phyloP scores from a whole-genome alignment of 768 basidiomycete species.

The Chalciporus piperatus region DNA sequence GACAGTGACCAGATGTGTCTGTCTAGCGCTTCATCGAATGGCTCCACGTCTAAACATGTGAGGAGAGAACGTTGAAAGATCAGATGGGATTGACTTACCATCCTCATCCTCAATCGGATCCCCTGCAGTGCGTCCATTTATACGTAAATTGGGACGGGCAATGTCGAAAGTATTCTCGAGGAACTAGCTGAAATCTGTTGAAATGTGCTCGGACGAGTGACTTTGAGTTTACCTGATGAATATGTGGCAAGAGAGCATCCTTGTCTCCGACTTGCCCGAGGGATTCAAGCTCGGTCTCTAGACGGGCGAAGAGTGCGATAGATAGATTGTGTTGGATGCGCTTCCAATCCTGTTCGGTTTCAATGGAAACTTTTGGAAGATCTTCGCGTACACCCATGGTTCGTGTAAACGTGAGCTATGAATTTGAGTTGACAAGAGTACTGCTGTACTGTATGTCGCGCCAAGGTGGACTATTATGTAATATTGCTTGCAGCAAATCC shows the following conservation, averaged over 20 bases:
- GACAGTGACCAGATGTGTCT: constrained; percentile 78
- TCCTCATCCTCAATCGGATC: constrained; percentile 54
- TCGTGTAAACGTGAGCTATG: neutral
- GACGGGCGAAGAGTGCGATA: constrained; percentile 39
- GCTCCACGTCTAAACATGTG: constrained; percentile 56
- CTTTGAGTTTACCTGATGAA: constrained; percentile 43
- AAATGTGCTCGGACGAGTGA: neutral
- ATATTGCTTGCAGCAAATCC: too few species aligned
- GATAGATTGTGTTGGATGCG: constrained; percentile 55
- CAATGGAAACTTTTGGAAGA: constrained; percentile 57
- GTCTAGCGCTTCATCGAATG: constrained; percentile 86
- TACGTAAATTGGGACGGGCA: constrained; percentile 68
- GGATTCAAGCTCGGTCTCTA: constrained; percentile 47
- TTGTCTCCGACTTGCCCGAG: constrained; percentile 41
- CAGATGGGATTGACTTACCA: constrained; percentile 35
- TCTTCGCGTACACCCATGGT: constrained; percentile 40
- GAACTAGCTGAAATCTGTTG: constrained; percentile 39
- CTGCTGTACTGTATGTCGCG: too few species aligned
- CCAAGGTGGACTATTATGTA: too few species aligned
- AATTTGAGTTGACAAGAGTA: too few species aligned
- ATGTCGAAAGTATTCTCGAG: constrained; percentile 60
- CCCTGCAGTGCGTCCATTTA: constrained; percentile 78
- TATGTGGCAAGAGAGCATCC: constrained; percentile 46
- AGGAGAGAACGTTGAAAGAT: neutral
- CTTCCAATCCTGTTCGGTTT: constrained; percentile 65